A percentile compares a stretch with the other conserved stretches of the same genome.
Conservation (phyloP, 805 yeast species). For the Zygosaccharomyces gambellarensis region DNA sequence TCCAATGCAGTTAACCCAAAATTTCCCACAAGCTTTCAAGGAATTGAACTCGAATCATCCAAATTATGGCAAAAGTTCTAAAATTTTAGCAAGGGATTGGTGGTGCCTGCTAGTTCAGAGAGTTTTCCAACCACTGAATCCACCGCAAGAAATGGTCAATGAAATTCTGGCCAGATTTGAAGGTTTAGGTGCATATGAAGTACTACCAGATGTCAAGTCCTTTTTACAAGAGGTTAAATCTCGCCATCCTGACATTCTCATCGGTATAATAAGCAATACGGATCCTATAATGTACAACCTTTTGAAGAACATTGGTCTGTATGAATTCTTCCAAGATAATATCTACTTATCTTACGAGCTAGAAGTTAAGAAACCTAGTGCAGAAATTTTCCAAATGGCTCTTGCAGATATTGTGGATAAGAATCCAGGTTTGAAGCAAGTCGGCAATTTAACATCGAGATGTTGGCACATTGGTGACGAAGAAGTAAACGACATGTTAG, state of each 20-base stretch:
- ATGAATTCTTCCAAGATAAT: slow-evolving; percentile 37
- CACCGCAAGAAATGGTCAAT: slow-evolving; percentile 38
- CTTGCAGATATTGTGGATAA: slow-evolving; percentile 27
- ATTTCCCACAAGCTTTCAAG: slow-evolving; percentile 35
- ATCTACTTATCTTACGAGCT: slow-evolving; percentile 55
- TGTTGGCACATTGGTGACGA: slow-evolving; percentile 72
- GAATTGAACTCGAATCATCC: slow-evolving; percentile 43
- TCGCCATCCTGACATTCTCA: slow-evolving; percentile 31
- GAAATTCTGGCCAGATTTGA: slow-evolving; percentile 47
- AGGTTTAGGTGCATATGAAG: slow-evolving; percentile 46
- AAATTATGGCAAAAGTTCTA: slow-evolving; percentile 52
- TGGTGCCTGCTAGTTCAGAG: slow-evolving; percentile 50
- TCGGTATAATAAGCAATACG: slow-evolving; percentile 56
- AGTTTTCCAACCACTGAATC: slow-evolving; percentile 37
- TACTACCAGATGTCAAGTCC: slow-evolving; percentile 51
- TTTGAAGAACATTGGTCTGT: slow-evolving; percentile 44
- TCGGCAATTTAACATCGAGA: slow-evolving; percentile 20
- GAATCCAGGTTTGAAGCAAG: slow-evolving; percentile 16
- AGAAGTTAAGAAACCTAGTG: slow-evolving; percentile 50
- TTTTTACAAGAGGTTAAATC: slow-evolving; percentile 37
- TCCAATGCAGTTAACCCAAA: slow-evolving; percentile 22
- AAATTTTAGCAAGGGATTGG: slow-evolving; percentile 43
- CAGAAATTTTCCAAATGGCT: slow-evolving; percentile 42
- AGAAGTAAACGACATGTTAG: slow-evolving; percentile 48
- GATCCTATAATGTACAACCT: slow-evolving; percentile 50